These are phyloP conservation scores for Colletotrichum tabaci DNA, from an alignment of 2,329 filamentous ascomycete genomes.

Conservation along the genomic window DNA sequence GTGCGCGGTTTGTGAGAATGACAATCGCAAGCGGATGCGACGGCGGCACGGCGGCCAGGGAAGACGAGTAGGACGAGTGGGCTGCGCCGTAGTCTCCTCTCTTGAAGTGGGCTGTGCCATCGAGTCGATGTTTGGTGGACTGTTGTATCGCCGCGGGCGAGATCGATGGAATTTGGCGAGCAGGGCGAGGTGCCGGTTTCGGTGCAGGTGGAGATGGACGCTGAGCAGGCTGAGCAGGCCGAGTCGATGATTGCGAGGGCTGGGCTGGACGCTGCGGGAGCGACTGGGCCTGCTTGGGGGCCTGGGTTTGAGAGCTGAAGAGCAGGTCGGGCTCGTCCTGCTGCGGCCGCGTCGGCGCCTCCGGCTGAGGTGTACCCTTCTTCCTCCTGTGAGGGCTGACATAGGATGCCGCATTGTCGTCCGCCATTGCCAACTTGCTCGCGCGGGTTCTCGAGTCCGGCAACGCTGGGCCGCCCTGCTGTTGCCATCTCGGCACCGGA, in stretches of 20 bases:
- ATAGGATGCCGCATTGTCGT: slow-evolving; percentile 87
- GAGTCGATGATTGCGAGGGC: slow-evolving; percentile 52
- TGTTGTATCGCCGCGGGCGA: slow-evolving; percentile 79
- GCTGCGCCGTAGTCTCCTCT: slow-evolving; percentile 92
- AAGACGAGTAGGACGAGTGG: slow-evolving; percentile 84
- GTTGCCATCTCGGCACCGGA: slow-evolving; percentile 74
- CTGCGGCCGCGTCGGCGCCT: slow-evolving; percentile 54
- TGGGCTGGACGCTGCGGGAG: slow-evolving; percentile 57
- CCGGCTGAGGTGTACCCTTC: slow-evolving; percentile 68
- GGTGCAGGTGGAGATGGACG: slow-evolving; percentile 53
- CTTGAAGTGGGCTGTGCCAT: slow-evolving; percentile 92
- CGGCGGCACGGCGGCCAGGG: slow-evolving; percentile 80
- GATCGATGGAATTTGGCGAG: slow-evolving; percentile 76
- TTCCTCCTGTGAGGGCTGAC: slow-evolving; percentile 88
- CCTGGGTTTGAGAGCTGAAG: slow-evolving; percentile 62
- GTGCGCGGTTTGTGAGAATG: slow-evolving; percentile 90
- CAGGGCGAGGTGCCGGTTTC: slow-evolving; percentile 62
- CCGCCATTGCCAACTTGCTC: slow-evolving; percentile 81
- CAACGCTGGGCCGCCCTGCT: slow-evolving; percentile 63
- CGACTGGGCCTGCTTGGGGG: slow-evolving; percentile 53
- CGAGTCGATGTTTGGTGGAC: slow-evolving; percentile 83
- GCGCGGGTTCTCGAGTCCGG: slow-evolving; percentile 73
- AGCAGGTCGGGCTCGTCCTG: slow-evolving; percentile 76
- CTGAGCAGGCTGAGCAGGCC: slow-evolving; percentile 50
- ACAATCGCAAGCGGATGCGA: slow-evolving; percentile 88